Base-by-base conservation (phyloP, 805 yeast species). In the Candida stauntonica region DNA sequence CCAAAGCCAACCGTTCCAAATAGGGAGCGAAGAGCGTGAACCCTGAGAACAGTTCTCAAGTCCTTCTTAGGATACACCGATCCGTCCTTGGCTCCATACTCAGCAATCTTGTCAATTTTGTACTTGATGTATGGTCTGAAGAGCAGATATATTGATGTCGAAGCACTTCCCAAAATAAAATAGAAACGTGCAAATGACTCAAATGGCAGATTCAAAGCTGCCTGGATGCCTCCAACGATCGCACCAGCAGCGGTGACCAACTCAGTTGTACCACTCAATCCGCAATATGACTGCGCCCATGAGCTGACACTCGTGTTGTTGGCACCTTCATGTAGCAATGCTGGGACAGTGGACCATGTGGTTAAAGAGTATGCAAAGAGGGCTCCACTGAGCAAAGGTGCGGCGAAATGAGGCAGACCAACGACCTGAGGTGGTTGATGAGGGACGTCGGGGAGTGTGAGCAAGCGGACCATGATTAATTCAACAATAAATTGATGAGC, bases 271-370 rank as follows among this genome's bases (percentile, higher is more conserved):
- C 46, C 46, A 11, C 45, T 30, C 5, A 35, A 17, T 4, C 34
- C 27, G 4, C 33, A 29, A 20, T 44, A 45, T 19, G 38, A 35
- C 13, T 42, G 17, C 7, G 45, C 42, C 53, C 55, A 48, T n/a
- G 27, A 32, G 17, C 41, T 34, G 13, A 47, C 41, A 12, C 40
- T 39, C 16, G 40, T 28, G 30, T 46, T 42, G 19, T 39, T 44
- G 11, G 41, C 33, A 3, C 42, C 47, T 9, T 37, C 38, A 17
- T 41, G 39, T 5, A 48, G 31, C 3, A 50, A 38, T 2, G 48
- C 34, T 8, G 52, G 52, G 15, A 48, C 36, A 2, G 45, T 36
- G 18, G 40, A 42, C 51, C 52, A 48, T 7, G 48, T 21, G 3
- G 42, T 29, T 3, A 48, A 36, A 11, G 41, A 41, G 28, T 44